Evolutionary conservation across 495 filamentous ascomycete species (phyloP).

Genomic region (Hypoxylon intermedium): DNA sequence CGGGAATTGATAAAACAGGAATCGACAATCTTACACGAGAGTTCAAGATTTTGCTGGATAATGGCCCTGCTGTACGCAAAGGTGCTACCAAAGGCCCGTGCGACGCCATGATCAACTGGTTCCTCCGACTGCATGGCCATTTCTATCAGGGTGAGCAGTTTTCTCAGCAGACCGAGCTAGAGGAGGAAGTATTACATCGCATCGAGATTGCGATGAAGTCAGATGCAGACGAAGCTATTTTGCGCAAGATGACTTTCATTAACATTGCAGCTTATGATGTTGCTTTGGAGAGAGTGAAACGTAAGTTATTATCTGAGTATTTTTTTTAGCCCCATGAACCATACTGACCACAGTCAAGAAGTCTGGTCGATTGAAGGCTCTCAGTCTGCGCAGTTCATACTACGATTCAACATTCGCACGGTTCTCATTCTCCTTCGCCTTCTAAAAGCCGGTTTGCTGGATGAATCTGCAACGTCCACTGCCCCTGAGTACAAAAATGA

Average conservation of each 20-base stretch:
- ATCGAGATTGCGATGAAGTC: slow-evolving; percentile 73
- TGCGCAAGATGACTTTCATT: slow-evolving; percentile 77
- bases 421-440: slow-evolving; percentile 79
- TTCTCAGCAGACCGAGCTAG: slow-evolving; percentile 78
- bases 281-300: slow-evolving; percentile 64
- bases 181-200: slow-evolving; percentile 82
- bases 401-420: slow-evolving; percentile 82
- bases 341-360: slow-evolving; percentile 41
- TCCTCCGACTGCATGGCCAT: slow-evolving; percentile 84
- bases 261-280: slow-evolving; percentile 85
- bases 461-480: slow-evolving; percentile 35
- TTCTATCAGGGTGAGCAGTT: slow-evolving; percentile 77
- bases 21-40: slow-evolving; percentile 77
- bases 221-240: slow-evolving; percentile 66
- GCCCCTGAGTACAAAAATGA: slow-evolving; percentile 5
- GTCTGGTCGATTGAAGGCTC: slow-evolving; percentile 49
- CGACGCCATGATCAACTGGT: slow-evolving; percentile 73
- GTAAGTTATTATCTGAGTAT: slow-evolving; percentile 53
- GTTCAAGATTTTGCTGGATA: slow-evolving; percentile 68
- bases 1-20: no score
- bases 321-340: background rate
- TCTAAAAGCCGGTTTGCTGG: slow-evolving; percentile 71
- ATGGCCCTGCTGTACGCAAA: slow-evolving; percentile 27
- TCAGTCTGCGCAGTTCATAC: slow-evolving; percentile 72
- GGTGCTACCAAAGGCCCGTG: slow-evolving; percentile 36